A percentile compares a stretch with the other conserved stretches of the same genome.
Conservation (phyloP, 495 filamentous ascomycete species). For the Penicillium nucicola region DNA sequence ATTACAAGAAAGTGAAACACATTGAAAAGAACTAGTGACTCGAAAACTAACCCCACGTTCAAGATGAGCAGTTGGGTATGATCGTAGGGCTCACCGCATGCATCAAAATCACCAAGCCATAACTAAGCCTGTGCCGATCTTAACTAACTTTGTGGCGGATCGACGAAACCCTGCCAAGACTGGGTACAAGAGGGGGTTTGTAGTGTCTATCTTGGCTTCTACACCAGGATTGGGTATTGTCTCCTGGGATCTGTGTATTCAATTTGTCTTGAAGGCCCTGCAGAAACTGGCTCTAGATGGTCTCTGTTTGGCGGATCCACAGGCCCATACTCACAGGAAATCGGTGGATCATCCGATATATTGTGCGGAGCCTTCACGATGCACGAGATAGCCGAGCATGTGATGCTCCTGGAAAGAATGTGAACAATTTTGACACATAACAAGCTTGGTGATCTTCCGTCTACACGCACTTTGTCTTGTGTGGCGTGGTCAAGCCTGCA, state of each 20-base stretch:
- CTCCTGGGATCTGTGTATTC: neutral
- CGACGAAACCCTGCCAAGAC: constrained; percentile 8
- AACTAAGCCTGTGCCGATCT: constrained; percentile 6
- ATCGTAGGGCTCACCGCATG: neutral
- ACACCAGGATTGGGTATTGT: neutral
- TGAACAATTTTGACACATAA: neutral
- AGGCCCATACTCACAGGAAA: neutral
- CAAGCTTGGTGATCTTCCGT: neutral
- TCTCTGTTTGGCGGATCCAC: neutral
- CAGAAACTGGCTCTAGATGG: no score
- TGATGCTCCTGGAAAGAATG: constrained; percentile 15
- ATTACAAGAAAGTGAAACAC: no score
- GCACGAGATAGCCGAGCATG: constrained; percentile 25
- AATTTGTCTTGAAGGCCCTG: neutral
- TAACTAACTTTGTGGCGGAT: constrained; percentile 7
- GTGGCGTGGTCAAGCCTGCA: constrained; percentile 3
- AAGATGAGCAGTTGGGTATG: no score
- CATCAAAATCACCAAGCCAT: constrained; percentile 1
- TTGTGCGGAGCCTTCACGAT: constrained; percentile 18
- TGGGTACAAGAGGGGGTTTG: constrained; percentile 9
- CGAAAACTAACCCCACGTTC: no score
- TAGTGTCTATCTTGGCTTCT: constrained; percentile 8
- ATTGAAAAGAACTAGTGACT: no score
- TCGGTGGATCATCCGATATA: constrained; percentile 14
- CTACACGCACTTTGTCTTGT: neutral